phyloP scores from a whole-genome alignment of 1,284 basidiomycete genomes.

The Wallemia hederae region DNA sequence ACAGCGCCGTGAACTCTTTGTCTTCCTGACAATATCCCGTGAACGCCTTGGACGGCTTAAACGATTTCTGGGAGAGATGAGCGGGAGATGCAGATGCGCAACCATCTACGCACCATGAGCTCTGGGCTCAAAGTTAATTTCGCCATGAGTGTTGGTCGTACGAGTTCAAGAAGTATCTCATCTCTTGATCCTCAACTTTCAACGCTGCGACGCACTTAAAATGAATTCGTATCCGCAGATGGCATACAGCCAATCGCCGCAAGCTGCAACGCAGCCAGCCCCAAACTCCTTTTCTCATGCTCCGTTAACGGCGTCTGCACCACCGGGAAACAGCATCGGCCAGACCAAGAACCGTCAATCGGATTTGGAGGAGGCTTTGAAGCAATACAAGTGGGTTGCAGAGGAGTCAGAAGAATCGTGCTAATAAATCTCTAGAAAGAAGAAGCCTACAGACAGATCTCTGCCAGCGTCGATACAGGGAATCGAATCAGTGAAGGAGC shows the following conservation, averaged over 20 bases:
- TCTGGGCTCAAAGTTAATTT: background rate
- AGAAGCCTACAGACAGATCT: background rate
- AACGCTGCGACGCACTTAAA: background rate
- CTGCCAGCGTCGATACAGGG: background rate
- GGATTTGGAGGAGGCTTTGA: background rate
- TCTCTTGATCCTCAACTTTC: background rate
- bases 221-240: background rate
- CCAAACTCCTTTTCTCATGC: no score
- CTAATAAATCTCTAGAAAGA: background rate
- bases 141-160: background rate
- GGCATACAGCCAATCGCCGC: background rate
- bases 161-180: background rate
- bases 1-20: constrained; percentile 39
- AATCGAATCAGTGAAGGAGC: background rate
- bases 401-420: background rate
- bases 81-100: background rate
- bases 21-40: background rate
- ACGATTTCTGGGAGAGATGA: background rate
- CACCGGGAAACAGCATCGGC: background rate
- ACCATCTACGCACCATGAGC: background rate
- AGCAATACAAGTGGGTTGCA: background rate
- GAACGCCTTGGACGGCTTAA: background rate
- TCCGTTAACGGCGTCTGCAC: background rate
- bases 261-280: background rate
- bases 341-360: background rate